Conservation (phyloP, 2,329 filamentous ascomycete species). For the Dothideomycetes sp. region DNA sequence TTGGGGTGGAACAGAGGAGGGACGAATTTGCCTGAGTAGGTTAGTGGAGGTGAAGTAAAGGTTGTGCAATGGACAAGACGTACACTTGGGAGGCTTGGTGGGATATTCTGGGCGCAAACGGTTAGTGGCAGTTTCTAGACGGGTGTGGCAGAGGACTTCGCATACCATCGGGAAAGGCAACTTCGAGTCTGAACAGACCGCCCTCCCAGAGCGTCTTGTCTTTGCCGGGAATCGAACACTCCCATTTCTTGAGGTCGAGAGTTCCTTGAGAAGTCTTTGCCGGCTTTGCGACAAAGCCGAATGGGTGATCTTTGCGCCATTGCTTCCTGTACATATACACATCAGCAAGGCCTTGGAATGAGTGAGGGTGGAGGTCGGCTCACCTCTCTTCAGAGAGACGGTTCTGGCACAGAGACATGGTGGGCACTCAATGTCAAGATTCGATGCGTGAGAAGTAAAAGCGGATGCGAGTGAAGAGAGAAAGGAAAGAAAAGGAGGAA, state of each 20-base stretch:
- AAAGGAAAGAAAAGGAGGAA: too few species aligned
- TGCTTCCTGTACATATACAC: conserved; percentile 61
- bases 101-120: conserved; percentile 63
- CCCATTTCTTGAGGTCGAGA: conserved; percentile 89
- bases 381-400: conserved; percentile 82
- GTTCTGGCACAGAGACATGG: conserved; percentile 81
- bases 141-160: conserved; percentile 10
- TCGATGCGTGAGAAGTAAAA: not conserved
- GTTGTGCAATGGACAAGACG: conserved; percentile 23
- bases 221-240: conserved; percentile 92
- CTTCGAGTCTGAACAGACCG: conserved; percentile 89
- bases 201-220: conserved; percentile 96
- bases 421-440: not conserved
- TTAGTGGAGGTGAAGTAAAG: not conserved
- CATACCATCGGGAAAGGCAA: conserved; percentile 86
- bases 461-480: too few species aligned
- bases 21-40: conserved; percentile 71
- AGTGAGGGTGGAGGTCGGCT: conserved; percentile 17
- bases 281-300: conserved; percentile 92
- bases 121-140: not conserved
- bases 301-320: conserved; percentile 94
- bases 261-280: conserved; percentile 67
- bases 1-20: conserved; percentile 97
- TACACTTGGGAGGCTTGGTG: conserved; percentile 97
- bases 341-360: conserved; percentile 2